Evolutionary conservation across 2,329 filamentous ascomycete genomes (phyloP).

Genomic region (Aspergillus candidus): DNA sequence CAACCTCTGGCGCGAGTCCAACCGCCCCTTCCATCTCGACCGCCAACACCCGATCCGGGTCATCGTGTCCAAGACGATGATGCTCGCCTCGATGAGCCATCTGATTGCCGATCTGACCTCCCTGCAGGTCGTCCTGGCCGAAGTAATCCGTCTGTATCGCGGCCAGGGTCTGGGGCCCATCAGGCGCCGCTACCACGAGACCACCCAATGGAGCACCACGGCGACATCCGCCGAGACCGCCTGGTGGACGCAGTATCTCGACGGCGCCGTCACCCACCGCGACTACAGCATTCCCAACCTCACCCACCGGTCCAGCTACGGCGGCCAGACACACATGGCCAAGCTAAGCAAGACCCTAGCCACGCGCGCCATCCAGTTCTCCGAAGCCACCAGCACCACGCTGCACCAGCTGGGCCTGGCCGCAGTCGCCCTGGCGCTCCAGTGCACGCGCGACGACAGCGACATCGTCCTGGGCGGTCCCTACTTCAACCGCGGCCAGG

Average conservation of each 20-base stretch:
- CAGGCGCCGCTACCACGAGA: no score
- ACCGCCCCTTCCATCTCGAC: constrained; percentile 1
- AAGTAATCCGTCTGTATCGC: neutral
- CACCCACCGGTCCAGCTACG: no score
- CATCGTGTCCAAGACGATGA: neutral
- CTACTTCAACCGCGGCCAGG: constrained; percentile 1
- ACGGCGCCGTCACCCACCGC: no score
- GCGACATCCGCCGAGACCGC: no score
- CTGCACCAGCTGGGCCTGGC: constrained; percentile 2
- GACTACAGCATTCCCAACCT: no score
- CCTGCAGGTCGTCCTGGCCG: neutral
- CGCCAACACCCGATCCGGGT: neutral
- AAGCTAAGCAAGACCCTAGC: no score
- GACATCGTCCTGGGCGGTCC: constrained; percentile 3
- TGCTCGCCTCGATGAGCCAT: constrained; percentile 1
- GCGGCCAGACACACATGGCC: no score
- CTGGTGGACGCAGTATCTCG: no score
- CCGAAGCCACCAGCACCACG: neutral
- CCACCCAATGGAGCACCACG: no score
- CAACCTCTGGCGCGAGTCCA: neutral
- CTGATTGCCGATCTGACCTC: constrained; percentile 1
- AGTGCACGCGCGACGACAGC: neutral
- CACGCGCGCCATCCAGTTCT: neutral
- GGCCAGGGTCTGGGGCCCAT: neutral
- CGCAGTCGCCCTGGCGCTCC: neutral